Percentiles rank a stretch among this genome's conserved stretches.
Conservation (phyloP, 169 alveolate species). For the Miamiensis avidus region DNA sequence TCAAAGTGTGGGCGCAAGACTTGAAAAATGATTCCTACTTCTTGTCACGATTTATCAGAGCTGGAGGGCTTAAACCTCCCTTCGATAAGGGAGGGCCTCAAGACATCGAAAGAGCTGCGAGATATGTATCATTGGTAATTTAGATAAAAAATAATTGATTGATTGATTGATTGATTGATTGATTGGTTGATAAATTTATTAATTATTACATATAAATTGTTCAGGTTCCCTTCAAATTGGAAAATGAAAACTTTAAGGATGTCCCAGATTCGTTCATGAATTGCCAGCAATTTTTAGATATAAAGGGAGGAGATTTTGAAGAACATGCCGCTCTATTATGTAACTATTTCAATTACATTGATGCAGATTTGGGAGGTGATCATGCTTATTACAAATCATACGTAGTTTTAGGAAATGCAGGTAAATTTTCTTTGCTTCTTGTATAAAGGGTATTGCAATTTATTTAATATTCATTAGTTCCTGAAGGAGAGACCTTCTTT, state of each 20-base stretch:
- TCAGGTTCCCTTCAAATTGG: conserved; percentile 81
- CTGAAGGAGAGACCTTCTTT: conserved; percentile 88
- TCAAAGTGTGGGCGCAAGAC: conserved; percentile 80
- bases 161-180: no score
- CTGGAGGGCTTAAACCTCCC: conserved; percentile 70
- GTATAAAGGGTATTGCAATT: not conserved
- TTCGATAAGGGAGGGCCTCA: conserved; percentile 38
- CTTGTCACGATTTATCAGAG: conserved; percentile 73
- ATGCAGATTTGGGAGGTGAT: conserved; percentile 49
- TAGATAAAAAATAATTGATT: not conserved
- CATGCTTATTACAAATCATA: conserved; percentile 62
- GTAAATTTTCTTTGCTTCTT: not conserved
- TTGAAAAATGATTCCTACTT: conserved; percentile 76
- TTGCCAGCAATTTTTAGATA: conserved; percentile 85
- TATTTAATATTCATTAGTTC: conserved; percentile 34
- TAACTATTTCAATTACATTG: conserved; percentile 89
- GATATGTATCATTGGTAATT: conserved; percentile 80
- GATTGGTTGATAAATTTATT: no score
- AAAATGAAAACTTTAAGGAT: conserved; percentile 80
- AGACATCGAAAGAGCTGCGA: conserved; percentile 86
- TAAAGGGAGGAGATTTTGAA: conserved; percentile 91
- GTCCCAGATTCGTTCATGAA: conserved; percentile 89
- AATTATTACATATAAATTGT: no score
- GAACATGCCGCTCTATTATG: conserved; percentile 92
- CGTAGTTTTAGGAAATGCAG: conserved; percentile 82